Conservation (phyloP, 164 flowering plant species). For the Houttuynia cordata region DNA sequence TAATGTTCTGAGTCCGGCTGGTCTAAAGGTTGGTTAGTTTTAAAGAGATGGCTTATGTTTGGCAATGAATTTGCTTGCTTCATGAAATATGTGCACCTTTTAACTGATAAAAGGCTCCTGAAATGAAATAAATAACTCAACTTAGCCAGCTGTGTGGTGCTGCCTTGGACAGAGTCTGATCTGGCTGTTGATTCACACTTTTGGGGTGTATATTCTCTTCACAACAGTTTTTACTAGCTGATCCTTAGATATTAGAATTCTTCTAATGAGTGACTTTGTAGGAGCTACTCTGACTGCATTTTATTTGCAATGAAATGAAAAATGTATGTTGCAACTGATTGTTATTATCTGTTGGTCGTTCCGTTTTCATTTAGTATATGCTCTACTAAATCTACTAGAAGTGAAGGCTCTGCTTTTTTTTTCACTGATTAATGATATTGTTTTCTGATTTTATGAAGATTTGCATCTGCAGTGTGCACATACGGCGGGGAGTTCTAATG, state of each 20-base stretch:
- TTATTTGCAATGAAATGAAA: too few relatives aligned
- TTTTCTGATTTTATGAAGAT: slow-evolving; percentile 30
- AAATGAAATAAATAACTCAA: too few relatives aligned
- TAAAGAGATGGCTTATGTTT: not conserved
- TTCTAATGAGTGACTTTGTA: not conserved
- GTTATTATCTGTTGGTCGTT: too few relatives aligned
- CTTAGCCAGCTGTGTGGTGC: too few relatives aligned
- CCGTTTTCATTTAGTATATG: too few relatives aligned
- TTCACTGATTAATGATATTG: not conserved
- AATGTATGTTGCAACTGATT: too few relatives aligned
- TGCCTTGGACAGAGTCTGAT: too few relatives aligned
- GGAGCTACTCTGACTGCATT: not conserved
- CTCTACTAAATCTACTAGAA: too few relatives aligned
- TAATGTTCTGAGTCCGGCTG: slow-evolving; percentile 67
- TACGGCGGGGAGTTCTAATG: slow-evolving; percentile 80
- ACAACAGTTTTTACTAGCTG: not conserved
- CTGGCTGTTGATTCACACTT: too few relatives aligned
- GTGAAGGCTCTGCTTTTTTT: not conserved
- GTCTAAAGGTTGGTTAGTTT: slow-evolving; percentile 51
- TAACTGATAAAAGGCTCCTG: not conserved
- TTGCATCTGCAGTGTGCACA: slow-evolving; percentile 52
- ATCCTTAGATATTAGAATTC: not conserved
- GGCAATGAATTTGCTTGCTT: not conserved
- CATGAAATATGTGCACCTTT: not conserved
- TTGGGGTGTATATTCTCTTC: not conserved